Evolutionary conservation across 345 rosid genomes (phyloP), one percentile per base, ranked within the genome.

Genomic region (Aegle marmelos): DNA sequence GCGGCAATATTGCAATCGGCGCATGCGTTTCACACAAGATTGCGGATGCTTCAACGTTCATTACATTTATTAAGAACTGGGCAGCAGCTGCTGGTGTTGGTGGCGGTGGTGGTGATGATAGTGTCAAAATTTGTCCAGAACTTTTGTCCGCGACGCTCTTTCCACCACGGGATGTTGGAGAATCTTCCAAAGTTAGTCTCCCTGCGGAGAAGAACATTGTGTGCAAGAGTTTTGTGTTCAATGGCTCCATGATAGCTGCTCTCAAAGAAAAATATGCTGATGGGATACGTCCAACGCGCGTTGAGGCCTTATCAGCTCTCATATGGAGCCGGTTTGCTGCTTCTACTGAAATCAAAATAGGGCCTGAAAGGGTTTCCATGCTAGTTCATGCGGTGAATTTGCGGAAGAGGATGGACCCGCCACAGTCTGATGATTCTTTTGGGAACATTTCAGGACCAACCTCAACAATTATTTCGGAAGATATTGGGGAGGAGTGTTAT

Each of bases 261-360:
- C 79, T 91, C 10, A 74, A 78, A 45, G 81, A 80, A 10, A 84
- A 64, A 72, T 87, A 65, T 22, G n/a, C 74, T 7, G 66, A 57
- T n/a, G 30, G 57, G 7, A 71, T 54, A 5, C 77, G 63, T 0
- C 80, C 87, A 0, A 81, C 89, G 3, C 82, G 88, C 1, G 73
- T 88, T 19, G 87, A 88, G 53, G 89, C 86, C 28, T 72, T 87
- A 56, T 85, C 89, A 1, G 66, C 76, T 39, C 86, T 88, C 61
- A 81, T 88, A 28, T 88, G 88, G 88, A 83, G 76, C 39, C 85
- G 90, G 6, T 83, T 81, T 69, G 74, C 65, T 72, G 83, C 86
- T n/a, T 76, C 87, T 8, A 78, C 75, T 17, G 39, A 78, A n/a
- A 24, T 41, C 27, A 77, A 84, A 73, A 11, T 50, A 21, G 62